Evolutionary conservation across 768 basidiomycete species (phyloP).

Genomic region (Heimioporus sp.): DNA sequence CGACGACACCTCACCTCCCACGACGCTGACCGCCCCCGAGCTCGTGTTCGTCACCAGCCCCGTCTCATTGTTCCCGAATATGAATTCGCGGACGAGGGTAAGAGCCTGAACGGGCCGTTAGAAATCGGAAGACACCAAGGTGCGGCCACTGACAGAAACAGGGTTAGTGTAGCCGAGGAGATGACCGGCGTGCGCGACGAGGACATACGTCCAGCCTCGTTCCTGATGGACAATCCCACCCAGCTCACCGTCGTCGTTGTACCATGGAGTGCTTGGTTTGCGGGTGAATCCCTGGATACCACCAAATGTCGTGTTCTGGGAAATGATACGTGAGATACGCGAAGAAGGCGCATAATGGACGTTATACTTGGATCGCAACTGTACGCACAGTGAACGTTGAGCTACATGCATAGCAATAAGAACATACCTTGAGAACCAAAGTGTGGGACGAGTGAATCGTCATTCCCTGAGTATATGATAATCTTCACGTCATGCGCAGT

Average conservation of each 20-base stretch:
- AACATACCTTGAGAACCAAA: constrained; percentile 57
- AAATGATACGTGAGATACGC: not conserved
- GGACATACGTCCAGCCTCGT: constrained; percentile 51
- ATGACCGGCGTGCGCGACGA: constrained; percentile 39
- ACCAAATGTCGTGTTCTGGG: constrained; percentile 76
- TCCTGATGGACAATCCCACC: constrained; percentile 74
- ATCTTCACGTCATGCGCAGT: constrained; percentile 46
- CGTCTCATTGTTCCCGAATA: constrained; percentile 58
- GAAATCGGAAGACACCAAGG: not conserved
- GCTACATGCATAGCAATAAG: not conserved
- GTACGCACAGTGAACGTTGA: constrained; percentile 6
- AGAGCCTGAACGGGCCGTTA: constrained; percentile 42
- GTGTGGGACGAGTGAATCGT: constrained; percentile 62
- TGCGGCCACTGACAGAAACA: constrained; percentile 39
- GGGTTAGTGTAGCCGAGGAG: constrained; percentile 34
- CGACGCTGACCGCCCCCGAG: constrained; percentile 29
- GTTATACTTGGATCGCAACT: constrained; percentile 54
- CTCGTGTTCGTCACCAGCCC: constrained; percentile 46
- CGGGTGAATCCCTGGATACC: constrained; percentile 73
- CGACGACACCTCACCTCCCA: constrained; percentile 48
- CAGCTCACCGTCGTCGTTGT: constrained; percentile 50
- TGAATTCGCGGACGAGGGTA: constrained; percentile 60
- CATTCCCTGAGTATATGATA: constrained; percentile 66
- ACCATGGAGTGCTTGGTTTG: constrained; percentile 66
- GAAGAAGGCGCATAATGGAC: not conserved